A percentile compares a stretch with the other conserved stretches of the same genome.
Evolutionary conservation across 1,284 basidiomycete genomes (phyloP).

Genomic region (Ustilago loliicola): DNA sequence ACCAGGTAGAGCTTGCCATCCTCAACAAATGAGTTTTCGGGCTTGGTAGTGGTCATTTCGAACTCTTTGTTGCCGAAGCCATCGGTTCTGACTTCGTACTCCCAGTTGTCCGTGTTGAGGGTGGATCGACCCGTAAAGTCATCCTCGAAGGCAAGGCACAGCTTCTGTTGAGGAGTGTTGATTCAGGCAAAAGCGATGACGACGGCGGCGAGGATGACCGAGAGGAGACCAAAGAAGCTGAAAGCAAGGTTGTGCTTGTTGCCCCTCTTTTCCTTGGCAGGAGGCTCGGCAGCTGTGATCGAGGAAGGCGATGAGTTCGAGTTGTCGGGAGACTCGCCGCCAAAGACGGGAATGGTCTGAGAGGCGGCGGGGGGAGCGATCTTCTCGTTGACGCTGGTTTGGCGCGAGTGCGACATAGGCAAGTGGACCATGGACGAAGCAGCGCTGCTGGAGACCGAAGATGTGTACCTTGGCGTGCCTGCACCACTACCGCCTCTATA

Average conservation of each 20-base stretch:
- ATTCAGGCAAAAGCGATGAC: conserved; percentile 42
- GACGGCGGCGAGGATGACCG: conserved; percentile 23
- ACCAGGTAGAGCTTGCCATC: conserved; percentile 84
- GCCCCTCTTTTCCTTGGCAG: conserved; percentile 17
- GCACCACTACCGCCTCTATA: conserved; percentile 18
- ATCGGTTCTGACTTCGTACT: conserved; percentile 83
- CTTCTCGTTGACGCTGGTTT: conserved; percentile 23
- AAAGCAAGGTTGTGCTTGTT: conserved; percentile 38
- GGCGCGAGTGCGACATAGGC: conserved; percentile 20
- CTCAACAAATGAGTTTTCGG: conserved; percentile 82
- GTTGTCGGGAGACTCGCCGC: neutral
- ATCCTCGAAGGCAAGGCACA: conserved; percentile 31
- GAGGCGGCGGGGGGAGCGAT: neutral
- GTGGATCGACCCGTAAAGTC: conserved; percentile 25
- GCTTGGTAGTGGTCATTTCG: conserved; percentile 83
- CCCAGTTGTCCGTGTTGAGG: conserved; percentile 73
- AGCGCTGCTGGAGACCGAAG: conserved; percentile 24
- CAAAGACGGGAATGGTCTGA: conserved; percentile 20
- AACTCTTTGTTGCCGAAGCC: conserved; percentile 90
- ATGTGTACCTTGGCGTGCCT: conserved; percentile 11
- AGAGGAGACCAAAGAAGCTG: conserved; percentile 34
- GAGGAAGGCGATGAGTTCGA: conserved; percentile 16
- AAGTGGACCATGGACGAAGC: conserved; percentile 27
- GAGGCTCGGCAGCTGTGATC: conserved; percentile 15
- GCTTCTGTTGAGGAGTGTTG: conserved; percentile 38